phyloP scores from a whole-genome alignment of 2,329 filamentous ascomycete genomes.

The Fusarium begoniae region DNA sequence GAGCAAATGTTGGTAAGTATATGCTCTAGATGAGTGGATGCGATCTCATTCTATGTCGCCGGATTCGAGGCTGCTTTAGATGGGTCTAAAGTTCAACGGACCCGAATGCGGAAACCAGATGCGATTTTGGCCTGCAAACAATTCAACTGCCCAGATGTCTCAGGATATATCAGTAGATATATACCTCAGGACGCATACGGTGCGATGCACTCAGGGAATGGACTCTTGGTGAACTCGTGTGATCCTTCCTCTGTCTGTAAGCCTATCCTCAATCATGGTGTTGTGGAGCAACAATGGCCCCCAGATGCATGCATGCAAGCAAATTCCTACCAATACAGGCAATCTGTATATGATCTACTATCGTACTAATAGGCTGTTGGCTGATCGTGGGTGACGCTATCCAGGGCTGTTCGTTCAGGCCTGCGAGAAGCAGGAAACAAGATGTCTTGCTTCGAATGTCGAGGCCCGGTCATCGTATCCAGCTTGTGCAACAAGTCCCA shows the following conservation, averaged over 20 bases:
- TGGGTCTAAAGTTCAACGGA: slow-evolving; percentile 26
- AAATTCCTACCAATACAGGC: not conserved
- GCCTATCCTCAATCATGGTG: slow-evolving; percentile 13
- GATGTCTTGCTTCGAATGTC: slow-evolving; percentile 12
- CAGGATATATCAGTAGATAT: slow-evolving; percentile 21
- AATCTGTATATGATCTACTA: slow-evolving; percentile 8
- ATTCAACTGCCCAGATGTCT: not conserved
- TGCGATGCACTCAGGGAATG: slow-evolving; percentile 11
- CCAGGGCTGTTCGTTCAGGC: slow-evolving; percentile 19
- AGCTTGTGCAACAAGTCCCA: slow-evolving; percentile 20
- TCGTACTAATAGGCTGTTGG: slow-evolving; percentile 9
- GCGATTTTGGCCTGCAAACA: slow-evolving; percentile 32
- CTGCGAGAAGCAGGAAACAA: slow-evolving; percentile 1
- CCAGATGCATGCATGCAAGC: slow-evolving; percentile 35
- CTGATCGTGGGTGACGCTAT: slow-evolving; percentile 21
- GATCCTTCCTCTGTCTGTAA: slow-evolving; percentile 13
- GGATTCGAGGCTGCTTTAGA: slow-evolving; percentile 31
- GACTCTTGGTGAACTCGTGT: slow-evolving; percentile 2
- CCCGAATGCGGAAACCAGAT: slow-evolving; percentile 27
- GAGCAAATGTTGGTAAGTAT: slow-evolving; percentile 20
- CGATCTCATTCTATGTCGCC: slow-evolving; percentile 18
- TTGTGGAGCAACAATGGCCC: slow-evolving; percentile 24
- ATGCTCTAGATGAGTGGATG: slow-evolving; percentile 15
- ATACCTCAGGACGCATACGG: slow-evolving; percentile 27
- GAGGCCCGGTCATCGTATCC: slow-evolving; percentile 17